Conservation (phyloP, 2,329 filamentous ascomycete species). For the Botrytis fabae region DNA sequence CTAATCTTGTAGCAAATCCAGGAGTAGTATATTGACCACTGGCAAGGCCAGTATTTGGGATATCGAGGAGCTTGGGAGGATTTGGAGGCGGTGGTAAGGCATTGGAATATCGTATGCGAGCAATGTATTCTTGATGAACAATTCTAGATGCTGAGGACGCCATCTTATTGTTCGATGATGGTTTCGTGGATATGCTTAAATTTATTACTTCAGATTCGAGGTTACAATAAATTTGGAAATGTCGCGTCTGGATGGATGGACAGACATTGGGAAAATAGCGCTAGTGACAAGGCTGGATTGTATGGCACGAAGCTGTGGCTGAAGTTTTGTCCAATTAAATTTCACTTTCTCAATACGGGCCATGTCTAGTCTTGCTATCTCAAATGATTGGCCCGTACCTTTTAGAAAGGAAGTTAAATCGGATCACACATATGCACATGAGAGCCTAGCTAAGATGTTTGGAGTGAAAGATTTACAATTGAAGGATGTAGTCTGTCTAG, state of each 20-base stretch:
- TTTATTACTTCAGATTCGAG: slow-evolving; percentile 1
- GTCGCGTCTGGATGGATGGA: slow-evolving; percentile 22
- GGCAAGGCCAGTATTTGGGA: slow-evolving; percentile 87
- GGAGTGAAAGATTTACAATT: neutral
- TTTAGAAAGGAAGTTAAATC: neutral
- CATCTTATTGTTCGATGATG: slow-evolving; percentile 29
- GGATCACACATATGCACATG: neutral
- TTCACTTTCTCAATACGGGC: neutral
- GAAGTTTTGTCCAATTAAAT: neutral
- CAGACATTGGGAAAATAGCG: neutral
- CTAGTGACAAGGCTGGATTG: slow-evolving; percentile 26
- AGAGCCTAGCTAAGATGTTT: neutral
- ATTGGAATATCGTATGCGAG: slow-evolving; percentile 93
- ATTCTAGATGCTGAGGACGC: slow-evolving; percentile 43
- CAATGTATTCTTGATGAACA: slow-evolving; percentile 94
- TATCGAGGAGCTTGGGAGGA: slow-evolving; percentile 94
- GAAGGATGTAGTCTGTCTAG: too few relatives aligned
- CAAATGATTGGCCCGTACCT: neutral
- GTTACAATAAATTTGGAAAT: slow-evolving; percentile 17
- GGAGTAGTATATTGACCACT: slow-evolving; percentile 88
- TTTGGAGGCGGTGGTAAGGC: slow-evolving; percentile 90
- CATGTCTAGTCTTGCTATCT: neutral
- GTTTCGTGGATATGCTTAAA: neutral
- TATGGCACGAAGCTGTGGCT: neutral
- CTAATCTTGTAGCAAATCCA: slow-evolving; percentile 84